Evolutionary conservation across 495 filamentous ascomycete species (phyloP).

Genomic region (Trichoderma asperelloides): DNA sequence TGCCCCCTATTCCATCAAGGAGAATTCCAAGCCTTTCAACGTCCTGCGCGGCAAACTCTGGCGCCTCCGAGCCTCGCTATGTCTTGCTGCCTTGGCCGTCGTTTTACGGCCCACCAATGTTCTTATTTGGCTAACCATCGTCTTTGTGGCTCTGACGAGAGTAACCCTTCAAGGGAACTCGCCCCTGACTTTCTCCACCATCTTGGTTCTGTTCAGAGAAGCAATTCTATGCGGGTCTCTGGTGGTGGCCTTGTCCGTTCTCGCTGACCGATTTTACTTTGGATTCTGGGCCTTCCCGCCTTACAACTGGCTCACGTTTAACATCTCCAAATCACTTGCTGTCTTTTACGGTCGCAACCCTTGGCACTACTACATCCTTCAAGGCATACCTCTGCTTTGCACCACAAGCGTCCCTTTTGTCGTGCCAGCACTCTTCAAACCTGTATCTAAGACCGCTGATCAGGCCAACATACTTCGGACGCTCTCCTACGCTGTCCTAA

Average conservation of each 20-base stretch:
- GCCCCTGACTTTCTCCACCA: constrained; percentile 32
- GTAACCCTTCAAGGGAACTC: constrained; percentile 28
- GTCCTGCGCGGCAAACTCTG: constrained; percentile 14
- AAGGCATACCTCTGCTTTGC: constrained; percentile 81
- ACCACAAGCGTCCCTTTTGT: constrained; percentile 76
- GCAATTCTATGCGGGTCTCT: constrained; percentile 56
- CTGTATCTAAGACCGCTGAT: constrained; percentile 6
- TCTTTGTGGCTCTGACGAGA: constrained; percentile 34
- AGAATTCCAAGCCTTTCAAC: constrained; percentile 17
- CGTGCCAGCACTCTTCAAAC: constrained; percentile 52
- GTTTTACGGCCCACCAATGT: constrained; percentile 85
- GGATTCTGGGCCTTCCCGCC: constrained; percentile 85
- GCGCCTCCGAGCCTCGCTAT: constrained; percentile 54
- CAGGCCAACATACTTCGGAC: constrained; percentile 42
- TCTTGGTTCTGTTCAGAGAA: constrained; percentile 51
- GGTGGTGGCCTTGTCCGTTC: constrained; percentile 51
- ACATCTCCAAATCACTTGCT: constrained; percentile 75
- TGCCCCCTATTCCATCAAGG: constrained; percentile 16
- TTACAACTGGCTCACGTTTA: constrained; percentile 83
- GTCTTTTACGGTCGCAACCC: constrained; percentile 89
- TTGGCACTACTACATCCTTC: constrained; percentile 85
- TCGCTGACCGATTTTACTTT: constrained; percentile 78
- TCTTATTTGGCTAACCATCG: constrained; percentile 66
- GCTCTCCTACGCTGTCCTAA: constrained; percentile 50
- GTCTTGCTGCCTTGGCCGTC: constrained; percentile 73